These are phyloP conservation scores for Fusarium goolgardi DNA, from an alignment of 2,329 filamentous ascomycete genomes.

Conservation along the genomic window DNA sequence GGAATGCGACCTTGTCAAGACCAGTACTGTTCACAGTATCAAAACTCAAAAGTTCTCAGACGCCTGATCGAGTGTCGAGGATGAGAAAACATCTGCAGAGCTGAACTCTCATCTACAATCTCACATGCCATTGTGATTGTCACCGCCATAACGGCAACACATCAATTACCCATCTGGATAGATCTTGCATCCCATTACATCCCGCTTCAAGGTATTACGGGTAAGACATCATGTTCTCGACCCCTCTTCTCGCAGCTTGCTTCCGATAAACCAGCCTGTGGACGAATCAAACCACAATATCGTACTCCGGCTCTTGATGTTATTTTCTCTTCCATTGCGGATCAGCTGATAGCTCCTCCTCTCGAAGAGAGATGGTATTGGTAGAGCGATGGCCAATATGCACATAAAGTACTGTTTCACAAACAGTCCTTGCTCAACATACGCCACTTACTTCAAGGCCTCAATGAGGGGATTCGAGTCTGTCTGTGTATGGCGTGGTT, in stretches of 20 bases:
- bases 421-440: neutral
- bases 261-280: neutral
- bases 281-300: constrained; percentile 11
- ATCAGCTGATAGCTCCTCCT: neutral
- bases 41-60: neutral
- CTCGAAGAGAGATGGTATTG: neutral
- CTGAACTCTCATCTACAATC: neutral
- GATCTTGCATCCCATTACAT: constrained; percentile 10
- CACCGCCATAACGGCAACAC: neutral
- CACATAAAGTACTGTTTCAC: constrained; percentile 2
- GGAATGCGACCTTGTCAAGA: neutral
- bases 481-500: constrained; percentile 1
- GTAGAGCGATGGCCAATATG: neutral
- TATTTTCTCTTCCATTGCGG: neutral
- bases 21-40: neutral
- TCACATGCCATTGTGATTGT: neutral
- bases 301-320: neutral
- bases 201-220: constrained; percentile 2
- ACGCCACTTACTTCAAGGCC: constrained; percentile 21
- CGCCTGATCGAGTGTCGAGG: neutral
- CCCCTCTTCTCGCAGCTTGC: constrained; percentile 9
- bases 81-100: neutral
- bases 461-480: constrained; percentile 12
- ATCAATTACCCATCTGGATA: constrained; percentile 1
- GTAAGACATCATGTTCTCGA: constrained; percentile 19